Conservation (phyloP, 768 basidiomycete genomes). For the Trametes cingulata region DNA sequence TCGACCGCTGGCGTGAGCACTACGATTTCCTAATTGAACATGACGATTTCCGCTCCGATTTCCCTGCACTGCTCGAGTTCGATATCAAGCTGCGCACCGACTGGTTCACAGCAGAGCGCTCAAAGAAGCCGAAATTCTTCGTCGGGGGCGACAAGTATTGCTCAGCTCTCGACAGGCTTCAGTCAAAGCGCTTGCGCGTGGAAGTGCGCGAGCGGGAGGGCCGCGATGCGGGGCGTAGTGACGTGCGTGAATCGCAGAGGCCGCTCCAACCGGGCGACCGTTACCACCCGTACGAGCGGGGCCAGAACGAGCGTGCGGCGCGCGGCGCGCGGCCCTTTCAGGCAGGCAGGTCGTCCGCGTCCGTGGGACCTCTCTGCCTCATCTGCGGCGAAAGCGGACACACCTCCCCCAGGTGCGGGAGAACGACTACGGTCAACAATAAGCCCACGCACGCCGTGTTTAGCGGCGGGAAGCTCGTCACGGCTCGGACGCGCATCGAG, state of each 20-base stretch:
- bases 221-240: too few relatives aligned
- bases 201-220: too few relatives aligned
- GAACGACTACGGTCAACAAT: not conserved
- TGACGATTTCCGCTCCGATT: not conserved
- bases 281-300: not conserved
- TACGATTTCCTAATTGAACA: not conserved
- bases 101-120: not conserved
- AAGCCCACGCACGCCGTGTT: not conserved
- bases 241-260: too few relatives aligned
- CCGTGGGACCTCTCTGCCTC: not conserved
- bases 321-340: not conserved
- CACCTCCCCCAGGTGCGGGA: not conserved
- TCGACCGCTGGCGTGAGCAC: not conserved
- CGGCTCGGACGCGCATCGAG: not conserved
- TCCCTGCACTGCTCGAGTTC: not conserved
- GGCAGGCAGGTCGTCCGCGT: not conserved
- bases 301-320: not conserved
- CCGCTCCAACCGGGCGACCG: too few relatives aligned
- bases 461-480: not conserved
- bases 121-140: not conserved
- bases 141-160: not conserved
- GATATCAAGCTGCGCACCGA: not conserved
- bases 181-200: not conserved
- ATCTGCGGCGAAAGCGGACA: slow-evolving; percentile 2
- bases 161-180: not conserved